Evolutionary conservation across 495 filamentous ascomycete genomes (phyloP), one percentile per base, ranked within the genome.

Genomic region (Penicillium flavigenum): DNA sequence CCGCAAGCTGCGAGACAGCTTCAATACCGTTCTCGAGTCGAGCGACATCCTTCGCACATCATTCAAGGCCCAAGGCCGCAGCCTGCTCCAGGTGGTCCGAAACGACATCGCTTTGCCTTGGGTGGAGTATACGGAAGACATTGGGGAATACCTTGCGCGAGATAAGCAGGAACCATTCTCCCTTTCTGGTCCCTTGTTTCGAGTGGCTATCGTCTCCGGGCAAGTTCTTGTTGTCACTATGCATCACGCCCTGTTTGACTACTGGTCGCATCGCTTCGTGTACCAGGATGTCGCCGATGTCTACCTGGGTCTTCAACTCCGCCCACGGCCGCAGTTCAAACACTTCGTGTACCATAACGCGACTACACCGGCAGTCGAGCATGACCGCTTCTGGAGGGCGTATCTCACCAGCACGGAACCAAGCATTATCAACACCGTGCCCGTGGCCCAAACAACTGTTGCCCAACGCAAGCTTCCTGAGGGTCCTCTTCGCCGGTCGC

Each of bases 221-320:
- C 75, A 86, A 17, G 62, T 76, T 36, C 71, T 88, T 50, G 74
- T 81, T 5, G 72, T 86, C 3, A 85, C 83, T 0, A 76, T 80
- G 52, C 83, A 86, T 57, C 85, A 88, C 62, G 79, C 84, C 0
- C 84, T 86, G 53, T 86, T 86, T 66, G 85, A 87, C 58, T 85
- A 79, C 32, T 76, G 86, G 10, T 86, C 76, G 57, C 79, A 81
- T 1, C 60, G 72, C 12, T 86, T 83, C 58, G 63, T 82, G 1
- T 65, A 60, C 39, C 70, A 69, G 36, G 70, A 75, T 56, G 68
- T 73, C 10, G 62, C 65, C 8, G 32, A 56, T 7, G 51, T 61
- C 8, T 58, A 52, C 27, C 20, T 29, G 10, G 59, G 56, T 26
- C 32, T 26, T 14, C 41, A 12, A 19, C 27, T 43, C 16, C 12